Percentiles rank a stretch among this genome's conserved stretches.
These are phyloP conservation scores for Urochloa ruziziensis DNA, from an alignment of 176 grass and related monocot species.

Conservation along the genomic window DNA sequence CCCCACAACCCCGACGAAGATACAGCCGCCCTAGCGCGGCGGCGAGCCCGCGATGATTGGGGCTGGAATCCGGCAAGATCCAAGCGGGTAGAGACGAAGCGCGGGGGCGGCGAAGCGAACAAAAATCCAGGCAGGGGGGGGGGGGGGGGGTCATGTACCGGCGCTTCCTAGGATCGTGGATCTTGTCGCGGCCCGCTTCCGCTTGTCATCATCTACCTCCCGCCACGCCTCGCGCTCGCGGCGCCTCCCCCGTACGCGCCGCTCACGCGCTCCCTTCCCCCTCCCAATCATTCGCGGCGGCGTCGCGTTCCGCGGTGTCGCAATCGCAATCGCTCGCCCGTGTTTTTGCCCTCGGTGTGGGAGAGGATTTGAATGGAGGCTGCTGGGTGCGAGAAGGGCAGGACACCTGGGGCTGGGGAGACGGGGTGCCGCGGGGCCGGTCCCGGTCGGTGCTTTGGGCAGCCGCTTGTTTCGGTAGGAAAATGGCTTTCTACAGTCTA, in stretches of 20 bases:
- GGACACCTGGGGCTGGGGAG: slow-evolving; percentile 29
- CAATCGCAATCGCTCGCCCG: not conserved
- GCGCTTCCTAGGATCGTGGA: slow-evolving; percentile 53
- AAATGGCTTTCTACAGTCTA: no score
- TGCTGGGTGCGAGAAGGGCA: not conserved
- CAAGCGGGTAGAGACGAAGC: slow-evolving; percentile 43
- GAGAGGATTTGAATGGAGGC: not conserved
- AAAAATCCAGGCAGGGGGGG: slow-evolving; percentile 42
- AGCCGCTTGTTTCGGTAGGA: no score
- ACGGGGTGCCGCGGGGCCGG: not conserved
- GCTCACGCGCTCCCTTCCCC: not conserved
- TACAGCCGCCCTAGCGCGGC: not conserved
- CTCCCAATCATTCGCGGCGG: slow-evolving; percentile 36
- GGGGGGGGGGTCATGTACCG: slow-evolving; percentile 8
- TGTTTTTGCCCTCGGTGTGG: not conserved
- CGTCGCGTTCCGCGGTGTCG: slow-evolving; percentile 21
- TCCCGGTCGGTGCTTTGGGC: not conserved
- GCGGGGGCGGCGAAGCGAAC: slow-evolving; percentile 25
- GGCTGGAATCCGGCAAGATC: slow-evolving; percentile 40
- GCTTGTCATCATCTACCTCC: slow-evolving; percentile 20
- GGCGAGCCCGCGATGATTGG: slow-evolving; percentile 7
- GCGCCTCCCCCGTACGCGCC: slow-evolving; percentile 14
- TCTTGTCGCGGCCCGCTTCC: slow-evolving; percentile 49
- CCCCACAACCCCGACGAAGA: not conserved
- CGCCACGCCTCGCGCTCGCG: not conserved